phyloP scores from a whole-genome alignment of 1,284 basidiomycete genomes.

The Melanopsichium pennsylvanicum region DNA sequence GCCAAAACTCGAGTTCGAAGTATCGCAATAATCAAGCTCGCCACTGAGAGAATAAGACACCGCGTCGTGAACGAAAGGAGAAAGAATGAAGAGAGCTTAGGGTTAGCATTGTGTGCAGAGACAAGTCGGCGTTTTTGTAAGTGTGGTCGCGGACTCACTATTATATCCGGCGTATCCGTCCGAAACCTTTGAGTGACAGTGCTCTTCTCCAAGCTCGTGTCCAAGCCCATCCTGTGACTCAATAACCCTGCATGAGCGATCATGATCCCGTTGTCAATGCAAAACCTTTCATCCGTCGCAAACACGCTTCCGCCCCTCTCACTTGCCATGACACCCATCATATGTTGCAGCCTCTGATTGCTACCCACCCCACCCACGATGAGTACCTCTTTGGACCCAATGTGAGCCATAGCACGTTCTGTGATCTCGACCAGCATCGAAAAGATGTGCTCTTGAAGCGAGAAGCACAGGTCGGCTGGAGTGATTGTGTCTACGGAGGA shows the following conservation, averaged over 20 bases:
- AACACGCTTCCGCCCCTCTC: conserved; percentile 91
- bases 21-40: conserved; percentile 6
- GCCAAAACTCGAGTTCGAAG: too few species aligned
- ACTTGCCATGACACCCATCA: conserved; percentile 97
- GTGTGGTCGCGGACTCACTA: too few species aligned
- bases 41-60: too few species aligned
- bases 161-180: conserved; percentile 60
- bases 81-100: too few species aligned
- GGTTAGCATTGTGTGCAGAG: too few species aligned
- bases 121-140: too few species aligned
- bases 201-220: conserved; percentile 57
- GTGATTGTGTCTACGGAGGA: conserved; percentile 71
- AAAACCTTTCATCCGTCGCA: conserved; percentile 95
- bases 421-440: conserved; percentile 99
- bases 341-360: conserved; percentile 90
- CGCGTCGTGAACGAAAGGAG: too few species aligned
- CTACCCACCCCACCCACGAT: conserved; percentile 94
- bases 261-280: conserved; percentile 99
- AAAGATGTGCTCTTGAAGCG: conserved; percentile 94
- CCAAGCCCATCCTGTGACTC: conserved; percentile 83
- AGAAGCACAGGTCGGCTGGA: conserved; percentile 93
- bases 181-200: conserved; percentile 63
- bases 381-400: conserved; percentile 91
- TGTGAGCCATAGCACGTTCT: conserved; percentile 98
- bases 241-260: conserved; percentile 97